Evolutionary conservation across 257 asterid species (phyloP).

Genomic region (Ajuga chamaepitys): DNA sequence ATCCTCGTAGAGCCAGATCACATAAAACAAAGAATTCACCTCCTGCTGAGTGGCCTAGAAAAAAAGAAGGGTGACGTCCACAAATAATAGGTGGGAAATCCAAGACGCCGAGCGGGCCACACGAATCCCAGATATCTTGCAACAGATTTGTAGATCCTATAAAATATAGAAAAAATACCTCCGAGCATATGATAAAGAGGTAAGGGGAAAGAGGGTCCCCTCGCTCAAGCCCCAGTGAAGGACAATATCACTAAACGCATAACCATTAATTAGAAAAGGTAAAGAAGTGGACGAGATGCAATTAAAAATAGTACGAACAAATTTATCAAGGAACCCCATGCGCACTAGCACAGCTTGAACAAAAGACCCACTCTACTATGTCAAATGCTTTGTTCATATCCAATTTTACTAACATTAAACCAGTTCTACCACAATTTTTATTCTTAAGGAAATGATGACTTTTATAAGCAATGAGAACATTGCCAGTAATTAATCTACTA

Average conservation of each 20-base stretch:
- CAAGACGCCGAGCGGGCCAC: background rate
- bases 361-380: too few relatives aligned
- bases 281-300: background rate
- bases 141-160: background rate
- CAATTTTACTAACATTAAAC: background rate
- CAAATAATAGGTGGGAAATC: background rate
- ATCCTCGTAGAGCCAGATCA: too few relatives aligned
- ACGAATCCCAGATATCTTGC: background rate
- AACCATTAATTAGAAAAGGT: background rate
- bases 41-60: too few relatives aligned
- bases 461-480: background rate
- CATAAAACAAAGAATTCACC: too few relatives aligned
- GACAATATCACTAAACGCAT: too few relatives aligned
- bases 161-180: background rate
- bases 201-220: background rate
- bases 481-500: background rate
- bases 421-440: background rate
- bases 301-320: background rate
- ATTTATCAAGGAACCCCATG: background rate
- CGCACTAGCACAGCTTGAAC: too few relatives aligned
- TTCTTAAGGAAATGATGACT: background rate
- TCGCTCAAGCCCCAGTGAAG: background rate
- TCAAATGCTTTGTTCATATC: too few relatives aligned
- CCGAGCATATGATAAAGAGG: background rate
- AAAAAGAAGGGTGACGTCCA: too few relatives aligned